Evolutionary conservation across 2,329 filamentous ascomycete genomes (phyloP), one percentile per base, ranked within the genome.

Genomic region (Uncinocarpus reesii): DNA sequence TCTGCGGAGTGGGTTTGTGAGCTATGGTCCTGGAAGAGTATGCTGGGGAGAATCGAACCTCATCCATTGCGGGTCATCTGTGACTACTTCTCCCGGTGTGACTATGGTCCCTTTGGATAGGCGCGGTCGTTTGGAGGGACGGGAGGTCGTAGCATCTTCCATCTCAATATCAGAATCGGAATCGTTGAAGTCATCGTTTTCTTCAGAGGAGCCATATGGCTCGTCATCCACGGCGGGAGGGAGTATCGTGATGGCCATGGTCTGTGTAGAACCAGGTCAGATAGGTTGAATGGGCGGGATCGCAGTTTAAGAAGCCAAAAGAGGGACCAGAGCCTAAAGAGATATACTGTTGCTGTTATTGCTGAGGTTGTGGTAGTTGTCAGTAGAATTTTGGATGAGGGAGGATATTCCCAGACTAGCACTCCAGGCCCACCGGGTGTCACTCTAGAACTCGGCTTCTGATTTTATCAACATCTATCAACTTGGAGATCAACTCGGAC

Each of bases 31-130:
- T n/a, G n/a, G n/a, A n/a, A n/a, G n/a, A n/a, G n/a, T n/a, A n/a
- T 20, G 36, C 20, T n/a, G 36, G 36, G 10, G 36, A 24, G 36
- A 40, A 40, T 40, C 49, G 45, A 68, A 80, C 78, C 80, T 78
- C 88, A 95, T 95, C 86, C 86, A 95, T 71, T 94, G 86, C n/a
- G 85, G 76, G 65, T 94, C 86, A 52, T 81, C 78, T 6, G 88
- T 95, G 58, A 95, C 84, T 55, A 83, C 70, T 63, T 90, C 84
- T 59, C 88, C 89, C 1, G 88, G 88, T 0, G 88, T 94, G 58
- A 93, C 82, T 56, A 95, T 83, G 41, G 60, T 65, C 26, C 57
- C 42, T 43, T 51, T 50, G 13, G 59, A 50, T 24, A 61, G 51
- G 46, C 61, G 54, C 38, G 60, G 46, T 21, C 63, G 60, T 52